These are phyloP conservation scores for Medicago lupulina DNA, from an alignment of 306 rosid species.

Conservation along the genomic window DNA sequence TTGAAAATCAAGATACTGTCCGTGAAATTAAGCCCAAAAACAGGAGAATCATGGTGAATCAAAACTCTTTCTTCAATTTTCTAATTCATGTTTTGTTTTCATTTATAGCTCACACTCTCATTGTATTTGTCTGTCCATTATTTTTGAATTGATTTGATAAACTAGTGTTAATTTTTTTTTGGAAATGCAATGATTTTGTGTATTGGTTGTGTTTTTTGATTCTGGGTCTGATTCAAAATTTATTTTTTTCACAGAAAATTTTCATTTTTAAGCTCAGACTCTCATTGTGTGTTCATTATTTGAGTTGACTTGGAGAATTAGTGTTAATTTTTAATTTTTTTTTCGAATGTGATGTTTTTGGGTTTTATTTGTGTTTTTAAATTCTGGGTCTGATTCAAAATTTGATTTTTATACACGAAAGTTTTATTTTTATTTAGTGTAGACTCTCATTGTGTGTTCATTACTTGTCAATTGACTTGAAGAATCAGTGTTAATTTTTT, in stretches of 20 bases:
- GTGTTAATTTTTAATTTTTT: not conserved
- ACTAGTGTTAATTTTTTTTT: conserved; percentile 5
- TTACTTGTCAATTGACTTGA: not conserved
- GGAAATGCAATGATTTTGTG: conserved; percentile 24
- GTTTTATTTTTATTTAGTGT: too few relatives aligned
- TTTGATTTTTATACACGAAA: too few relatives aligned
- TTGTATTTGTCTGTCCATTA: not conserved
- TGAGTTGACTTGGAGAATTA: not conserved
- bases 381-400: conserved; percentile 37
- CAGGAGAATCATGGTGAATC: conserved; percentile 80
- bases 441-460: not conserved
- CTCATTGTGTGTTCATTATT: not conserved
- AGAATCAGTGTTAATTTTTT: not conserved
- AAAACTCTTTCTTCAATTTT: not conserved
- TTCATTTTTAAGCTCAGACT: too few relatives aligned
- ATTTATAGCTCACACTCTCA: not conserved
- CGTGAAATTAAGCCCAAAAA: conserved; percentile 87
- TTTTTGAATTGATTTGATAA: not conserved
- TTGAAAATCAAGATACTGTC: conserved; percentile 72
- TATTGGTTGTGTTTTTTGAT: not conserved
- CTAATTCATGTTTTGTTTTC: too few relatives aligned
- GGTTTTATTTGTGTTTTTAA: not conserved
- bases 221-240: conserved; percentile 36
- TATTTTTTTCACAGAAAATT: not conserved
- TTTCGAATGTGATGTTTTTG: conserved; percentile 23